Percentiles rank a stretch among this genome's conserved stretches.
Evolutionary conservation across 352 stramenopile genomes (phyloP).

Genomic region (Chrysophaeum taylorii): DNA sequence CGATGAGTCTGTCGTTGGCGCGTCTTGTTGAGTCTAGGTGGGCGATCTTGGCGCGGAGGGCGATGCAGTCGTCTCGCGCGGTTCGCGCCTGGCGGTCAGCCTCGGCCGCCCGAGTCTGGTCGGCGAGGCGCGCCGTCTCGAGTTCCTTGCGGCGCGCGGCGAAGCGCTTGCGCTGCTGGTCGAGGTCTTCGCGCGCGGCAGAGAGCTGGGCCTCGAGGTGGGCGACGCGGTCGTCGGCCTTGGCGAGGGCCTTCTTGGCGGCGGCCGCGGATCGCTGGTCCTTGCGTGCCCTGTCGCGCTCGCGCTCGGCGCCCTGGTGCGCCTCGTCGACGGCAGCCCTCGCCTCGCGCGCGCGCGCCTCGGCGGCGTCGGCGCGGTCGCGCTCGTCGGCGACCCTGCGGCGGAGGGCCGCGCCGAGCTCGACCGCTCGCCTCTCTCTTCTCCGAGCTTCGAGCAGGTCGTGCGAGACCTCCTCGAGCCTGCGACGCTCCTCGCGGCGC

Average conservation of each 20-base stretch:
- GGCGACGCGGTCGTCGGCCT: not conserved
- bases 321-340: not conserved
- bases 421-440: not conserved
- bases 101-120: not conserved
- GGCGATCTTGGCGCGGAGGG: not conserved
- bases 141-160: not conserved
- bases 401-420: not conserved
- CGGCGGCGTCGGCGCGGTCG: not conserved
- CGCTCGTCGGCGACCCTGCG: not conserved
- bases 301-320: not conserved
- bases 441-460: not conserved
- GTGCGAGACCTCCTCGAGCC: not conserved
- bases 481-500: not conserved
- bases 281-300: not conserved
- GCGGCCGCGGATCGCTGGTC: not conserved
- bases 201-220: not conserved
- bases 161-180: not conserved
- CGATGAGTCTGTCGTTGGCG: no score
- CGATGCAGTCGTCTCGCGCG: not conserved
- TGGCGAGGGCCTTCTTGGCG: not conserved
- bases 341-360: not conserved
- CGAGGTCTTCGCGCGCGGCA: no score
- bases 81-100: not conserved
- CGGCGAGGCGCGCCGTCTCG: not conserved
- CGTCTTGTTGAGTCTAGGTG: no score